Percentiles rank a stretch among this genome's conserved stretches.
These are phyloP conservation scores for Dissophora globulifera DNA, from an alignment of 192 early-diverging fungal genomes.

Conservation along the genomic window DNA sequence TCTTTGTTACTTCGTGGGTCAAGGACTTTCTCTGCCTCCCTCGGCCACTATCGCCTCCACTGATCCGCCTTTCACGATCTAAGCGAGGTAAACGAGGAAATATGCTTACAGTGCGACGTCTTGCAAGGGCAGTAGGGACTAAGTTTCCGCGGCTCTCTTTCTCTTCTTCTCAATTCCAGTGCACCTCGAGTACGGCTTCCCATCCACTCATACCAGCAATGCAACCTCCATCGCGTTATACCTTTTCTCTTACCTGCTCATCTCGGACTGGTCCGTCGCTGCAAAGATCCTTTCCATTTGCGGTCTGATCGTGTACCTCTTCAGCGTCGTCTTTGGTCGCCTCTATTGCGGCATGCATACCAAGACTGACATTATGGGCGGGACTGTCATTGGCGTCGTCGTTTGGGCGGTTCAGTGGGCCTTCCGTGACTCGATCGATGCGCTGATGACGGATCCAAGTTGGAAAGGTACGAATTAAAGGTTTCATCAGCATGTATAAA, in stretches of 20 bases:
- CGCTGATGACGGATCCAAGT: conserved; percentile 39
- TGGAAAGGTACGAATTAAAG: conserved; percentile 34
- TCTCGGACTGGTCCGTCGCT: conserved; percentile 50
- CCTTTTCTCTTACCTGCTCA: conserved; percentile 57
- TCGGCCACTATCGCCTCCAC: conserved; percentile 80
- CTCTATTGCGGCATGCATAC: conserved; percentile 92
- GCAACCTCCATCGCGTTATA: conserved; percentile 76
- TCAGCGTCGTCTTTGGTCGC: conserved; percentile 75
- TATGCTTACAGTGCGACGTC: neutral
- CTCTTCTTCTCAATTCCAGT: conserved; percentile 47
- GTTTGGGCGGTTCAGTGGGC: conserved; percentile 71
- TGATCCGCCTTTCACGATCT: conserved; percentile 63
- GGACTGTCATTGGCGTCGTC: conserved; percentile 63
- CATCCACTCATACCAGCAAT: conserved; percentile 90
- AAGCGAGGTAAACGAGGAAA: conserved; percentile 48
- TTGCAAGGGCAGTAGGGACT: too few relatives aligned
- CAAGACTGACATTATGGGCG: conserved; percentile 56
- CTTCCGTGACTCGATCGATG: conserved; percentile 44
- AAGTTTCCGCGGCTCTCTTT: too few relatives aligned
- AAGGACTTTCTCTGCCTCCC: conserved; percentile 89
- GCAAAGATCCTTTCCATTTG: conserved; percentile 40
- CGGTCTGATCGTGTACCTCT: conserved; percentile 58
- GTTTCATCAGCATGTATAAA: too few relatives aligned
- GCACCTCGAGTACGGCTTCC: conserved; percentile 92
- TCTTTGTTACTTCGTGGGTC: conserved; percentile 48